Conservation (phyloP, 2,329 filamentous ascomycete genomes). For the Beauveria rudraprayagi region DNA sequence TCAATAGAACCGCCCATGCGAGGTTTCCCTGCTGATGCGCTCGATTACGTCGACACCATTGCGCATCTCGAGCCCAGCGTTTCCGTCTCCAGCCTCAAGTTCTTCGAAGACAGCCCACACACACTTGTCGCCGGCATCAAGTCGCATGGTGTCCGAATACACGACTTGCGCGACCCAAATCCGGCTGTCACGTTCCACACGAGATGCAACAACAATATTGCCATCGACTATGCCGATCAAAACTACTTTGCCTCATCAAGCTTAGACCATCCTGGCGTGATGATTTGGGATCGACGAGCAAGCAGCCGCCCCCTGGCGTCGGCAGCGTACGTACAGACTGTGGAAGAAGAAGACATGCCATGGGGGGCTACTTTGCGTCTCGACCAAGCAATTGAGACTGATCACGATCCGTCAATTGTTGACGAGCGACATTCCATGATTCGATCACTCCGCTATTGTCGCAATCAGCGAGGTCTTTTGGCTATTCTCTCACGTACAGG, state of each 20-base stretch:
- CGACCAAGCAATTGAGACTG: slow-evolving; percentile 48
- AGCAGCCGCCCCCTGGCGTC: slow-evolving; percentile 45
- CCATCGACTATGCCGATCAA: slow-evolving; percentile 70
- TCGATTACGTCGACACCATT: slow-evolving; percentile 48
- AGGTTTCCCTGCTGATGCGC: slow-evolving; percentile 42
- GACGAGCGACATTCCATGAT: slow-evolving; percentile 54
- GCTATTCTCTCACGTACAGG: slow-evolving; percentile 55
- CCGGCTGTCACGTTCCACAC: slow-evolving; percentile 54
- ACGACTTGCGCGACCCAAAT: slow-evolving; percentile 60
- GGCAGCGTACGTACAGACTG: slow-evolving; percentile 45
- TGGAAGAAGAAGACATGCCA: slow-evolving; percentile 53
- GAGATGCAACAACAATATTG: slow-evolving; percentile 61
- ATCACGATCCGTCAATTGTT: slow-evolving; percentile 38
- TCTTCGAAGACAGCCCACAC: slow-evolving; percentile 70
- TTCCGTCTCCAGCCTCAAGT: slow-evolving; percentile 74
- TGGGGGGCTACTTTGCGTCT: slow-evolving; percentile 55
- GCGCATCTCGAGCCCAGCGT: slow-evolving; percentile 57
- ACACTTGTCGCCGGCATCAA: slow-evolving; percentile 70
- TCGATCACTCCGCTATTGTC: slow-evolving; percentile 54
- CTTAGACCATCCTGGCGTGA: slow-evolving; percentile 63
- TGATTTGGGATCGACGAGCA: slow-evolving; percentile 71
- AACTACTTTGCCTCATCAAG: slow-evolving; percentile 81
- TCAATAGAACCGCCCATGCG: slow-evolving; percentile 36
- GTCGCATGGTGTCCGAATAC: slow-evolving; percentile 64
- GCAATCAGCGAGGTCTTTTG: slow-evolving; percentile 52